Evolutionary conservation across 345 rosid genomes (phyloP).

Genomic region (Linum trigynum): DNA sequence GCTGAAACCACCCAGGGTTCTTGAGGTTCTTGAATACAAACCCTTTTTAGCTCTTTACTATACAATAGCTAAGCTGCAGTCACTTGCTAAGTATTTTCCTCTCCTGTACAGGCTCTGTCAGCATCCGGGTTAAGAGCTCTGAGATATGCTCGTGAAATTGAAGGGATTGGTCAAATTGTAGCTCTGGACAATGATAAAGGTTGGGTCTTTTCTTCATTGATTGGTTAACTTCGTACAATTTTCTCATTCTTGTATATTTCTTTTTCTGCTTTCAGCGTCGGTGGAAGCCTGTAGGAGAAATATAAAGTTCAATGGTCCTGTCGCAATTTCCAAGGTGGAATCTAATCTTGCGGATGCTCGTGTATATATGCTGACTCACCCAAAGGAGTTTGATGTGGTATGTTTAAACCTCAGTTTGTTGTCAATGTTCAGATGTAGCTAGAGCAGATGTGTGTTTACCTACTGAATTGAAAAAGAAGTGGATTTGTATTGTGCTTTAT

Average conservation of each 20-base stretch:
- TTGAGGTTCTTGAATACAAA: conserved; percentile 51
- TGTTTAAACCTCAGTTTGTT: background rate
- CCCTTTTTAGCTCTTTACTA: conserved; percentile 4
- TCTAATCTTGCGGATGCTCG: conserved; percentile 95
- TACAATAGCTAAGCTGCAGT: conserved; percentile 3
- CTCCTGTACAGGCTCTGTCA: conserved; percentile 64
- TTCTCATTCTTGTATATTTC: background rate
- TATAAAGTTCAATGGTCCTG: conserved; percentile 82
- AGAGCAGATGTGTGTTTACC: too few species aligned
- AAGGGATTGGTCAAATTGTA: conserved; percentile 85
- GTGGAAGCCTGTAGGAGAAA: conserved; percentile 92
- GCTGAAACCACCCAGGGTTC: conserved; percentile 78
- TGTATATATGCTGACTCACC: conserved; percentile 86
- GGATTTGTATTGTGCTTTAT: too few species aligned
- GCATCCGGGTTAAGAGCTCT: conserved; percentile 94
- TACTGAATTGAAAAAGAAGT: too few species aligned
- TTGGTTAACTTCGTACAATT: background rate
- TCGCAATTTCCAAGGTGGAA: conserved; percentile 82
- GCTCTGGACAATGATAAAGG: conserved; percentile 96
- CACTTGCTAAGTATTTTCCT: conserved; percentile 10
- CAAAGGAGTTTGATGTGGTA: conserved; percentile 97
- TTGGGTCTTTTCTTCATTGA: conserved; percentile 13
- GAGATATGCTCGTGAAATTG: conserved; percentile 90
- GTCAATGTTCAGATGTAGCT: background rate
- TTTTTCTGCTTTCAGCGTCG: conserved; percentile 40